Percentiles rank a stretch among this genome's conserved stretches.
Conservation (phyloP, 2,329 filamentous ascomycete genomes). For the Fragosphaeria purpurea region DNA sequence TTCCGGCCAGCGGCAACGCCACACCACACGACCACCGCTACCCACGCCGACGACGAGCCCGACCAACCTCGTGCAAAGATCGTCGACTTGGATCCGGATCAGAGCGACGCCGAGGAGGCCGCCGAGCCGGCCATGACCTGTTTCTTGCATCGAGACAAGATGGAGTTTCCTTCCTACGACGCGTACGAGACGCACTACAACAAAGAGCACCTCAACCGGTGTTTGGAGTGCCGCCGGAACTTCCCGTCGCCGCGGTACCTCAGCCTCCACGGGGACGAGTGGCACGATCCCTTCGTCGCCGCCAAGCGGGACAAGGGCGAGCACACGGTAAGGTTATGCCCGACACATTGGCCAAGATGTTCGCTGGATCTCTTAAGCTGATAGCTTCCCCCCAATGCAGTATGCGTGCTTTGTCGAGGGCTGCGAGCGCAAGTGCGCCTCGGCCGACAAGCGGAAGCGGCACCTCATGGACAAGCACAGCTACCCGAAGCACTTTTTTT, state of each 20-base stretch:
- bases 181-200: conserved; percentile 84
- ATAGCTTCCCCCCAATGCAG: conserved; percentile 27
- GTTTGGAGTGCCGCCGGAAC: conserved; percentile 74
- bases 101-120: conserved; percentile 20
- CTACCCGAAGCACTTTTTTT: conserved; percentile 84
- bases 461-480: conserved; percentile 92
- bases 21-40: neutral
- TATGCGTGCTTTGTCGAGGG: conserved; percentile 84
- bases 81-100: conserved; percentile 44
- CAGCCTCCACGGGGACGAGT: conserved; percentile 77
- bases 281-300: conserved; percentile 71
- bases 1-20: neutral
- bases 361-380: neutral
- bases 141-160: conserved; percentile 59
- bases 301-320: conserved; percentile 69
- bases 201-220: conserved; percentile 73
- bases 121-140: conserved; percentile 57
- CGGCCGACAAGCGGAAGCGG: conserved; percentile 71
- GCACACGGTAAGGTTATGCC: conserved; percentile 56
- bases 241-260: conserved; percentile 79
- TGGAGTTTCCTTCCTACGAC: conserved; percentile 63
- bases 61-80: conserved; percentile 37
- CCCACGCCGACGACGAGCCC: neutral
- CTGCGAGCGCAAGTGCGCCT: conserved; percentile 76
- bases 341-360: too few species aligned